A percentile compares a stretch with the other conserved stretches of the same genome.
Conservation (phyloP, 2,329 filamentous ascomycete species). For the Aspergillus puulaauensis region DNA sequence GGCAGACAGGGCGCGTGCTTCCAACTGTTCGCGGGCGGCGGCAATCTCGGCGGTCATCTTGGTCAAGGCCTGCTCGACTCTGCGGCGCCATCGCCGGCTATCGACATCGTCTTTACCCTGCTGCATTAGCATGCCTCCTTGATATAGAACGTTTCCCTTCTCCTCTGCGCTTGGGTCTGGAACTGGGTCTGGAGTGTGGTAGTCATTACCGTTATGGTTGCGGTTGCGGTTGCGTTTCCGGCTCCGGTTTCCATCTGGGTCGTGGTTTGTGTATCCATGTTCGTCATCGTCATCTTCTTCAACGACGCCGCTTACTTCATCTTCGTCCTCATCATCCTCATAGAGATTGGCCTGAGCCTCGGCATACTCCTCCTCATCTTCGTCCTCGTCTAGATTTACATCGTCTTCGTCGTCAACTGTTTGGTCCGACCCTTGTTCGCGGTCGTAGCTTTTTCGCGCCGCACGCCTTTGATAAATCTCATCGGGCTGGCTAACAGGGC, state of each 20-base stretch:
- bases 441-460: constrained; percentile 9
- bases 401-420: constrained; percentile 35
- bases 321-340: constrained; percentile 21
- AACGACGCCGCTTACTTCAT: constrained; percentile 1
- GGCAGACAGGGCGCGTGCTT: constrained; percentile 70
- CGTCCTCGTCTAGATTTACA: constrained; percentile 32
- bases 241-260: neutral
- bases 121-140: constrained; percentile 13
- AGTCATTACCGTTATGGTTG: constrained; percentile 11
- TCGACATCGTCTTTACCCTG: constrained; percentile 18
- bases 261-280: neutral
- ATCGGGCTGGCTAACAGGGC: constrained; percentile 82
- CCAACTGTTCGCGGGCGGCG: constrained; percentile 86
- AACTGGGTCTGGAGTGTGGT: constrained; percentile 7
- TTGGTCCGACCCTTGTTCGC: constrained; percentile 33
- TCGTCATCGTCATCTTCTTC: constrained; percentile 3
- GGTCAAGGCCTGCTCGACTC: constrained; percentile 81
- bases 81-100: constrained; percentile 69
- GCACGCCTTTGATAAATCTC: constrained; percentile 51
- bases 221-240: constrained; percentile 8
- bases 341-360: constrained; percentile 37
- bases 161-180: constrained; percentile 8
- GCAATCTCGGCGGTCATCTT: constrained; percentile 91
- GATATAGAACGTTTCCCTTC: constrained; percentile 5
- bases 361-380: constrained; percentile 38